phyloP scores from a whole-genome alignment of 2,329 filamentous ascomycete species.

The Stemphylium lycopersici region DNA sequence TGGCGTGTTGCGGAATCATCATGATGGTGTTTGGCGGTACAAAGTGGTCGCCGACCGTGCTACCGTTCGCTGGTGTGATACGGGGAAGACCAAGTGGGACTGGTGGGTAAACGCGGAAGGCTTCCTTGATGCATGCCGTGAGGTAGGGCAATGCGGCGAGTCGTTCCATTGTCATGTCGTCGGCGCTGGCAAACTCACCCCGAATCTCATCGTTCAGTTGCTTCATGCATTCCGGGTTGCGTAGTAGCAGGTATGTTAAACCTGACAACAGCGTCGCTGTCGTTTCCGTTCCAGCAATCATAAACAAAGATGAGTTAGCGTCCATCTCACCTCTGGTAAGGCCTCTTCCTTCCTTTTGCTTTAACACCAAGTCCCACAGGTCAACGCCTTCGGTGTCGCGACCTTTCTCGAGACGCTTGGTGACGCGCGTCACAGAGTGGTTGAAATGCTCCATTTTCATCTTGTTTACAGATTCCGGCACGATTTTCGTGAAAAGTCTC shows the following conservation, averaged over 20 bases:
- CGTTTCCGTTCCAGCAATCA: constrained; percentile 55
- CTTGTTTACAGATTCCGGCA: constrained; percentile 13
- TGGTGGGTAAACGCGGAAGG: constrained; percentile 52
- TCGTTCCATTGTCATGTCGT: constrained; percentile 45
- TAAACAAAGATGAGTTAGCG: constrained; percentile 45
- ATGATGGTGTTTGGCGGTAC: constrained; percentile 39
- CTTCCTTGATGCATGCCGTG: constrained; percentile 51
- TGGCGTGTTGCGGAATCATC: constrained; percentile 24
- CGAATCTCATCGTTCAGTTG: constrained; percentile 41
- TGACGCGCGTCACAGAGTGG: constrained; percentile 32
- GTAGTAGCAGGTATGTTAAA: constrained; percentile 45
- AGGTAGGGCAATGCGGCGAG: constrained; percentile 45
- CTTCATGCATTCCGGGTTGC: constrained; percentile 32
- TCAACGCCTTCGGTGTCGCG: constrained; percentile 38
- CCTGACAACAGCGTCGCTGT: constrained; percentile 52
- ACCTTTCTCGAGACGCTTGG: constrained; percentile 38
- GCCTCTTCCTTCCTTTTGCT: constrained; percentile 38
- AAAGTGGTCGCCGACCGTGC: constrained; percentile 44
- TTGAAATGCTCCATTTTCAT: constrained; percentile 25
- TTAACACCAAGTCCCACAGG: constrained; percentile 50
- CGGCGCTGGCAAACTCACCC: constrained; percentile 25
- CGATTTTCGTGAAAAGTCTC: constrained; percentile 8
- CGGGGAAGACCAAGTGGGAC: constrained; percentile 46
- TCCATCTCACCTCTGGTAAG: constrained; percentile 47
- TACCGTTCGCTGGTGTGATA: constrained; percentile 44